Evolutionary conservation across 2,329 filamentous ascomycete species (phyloP).

Genomic region (Oidium heveae): DNA sequence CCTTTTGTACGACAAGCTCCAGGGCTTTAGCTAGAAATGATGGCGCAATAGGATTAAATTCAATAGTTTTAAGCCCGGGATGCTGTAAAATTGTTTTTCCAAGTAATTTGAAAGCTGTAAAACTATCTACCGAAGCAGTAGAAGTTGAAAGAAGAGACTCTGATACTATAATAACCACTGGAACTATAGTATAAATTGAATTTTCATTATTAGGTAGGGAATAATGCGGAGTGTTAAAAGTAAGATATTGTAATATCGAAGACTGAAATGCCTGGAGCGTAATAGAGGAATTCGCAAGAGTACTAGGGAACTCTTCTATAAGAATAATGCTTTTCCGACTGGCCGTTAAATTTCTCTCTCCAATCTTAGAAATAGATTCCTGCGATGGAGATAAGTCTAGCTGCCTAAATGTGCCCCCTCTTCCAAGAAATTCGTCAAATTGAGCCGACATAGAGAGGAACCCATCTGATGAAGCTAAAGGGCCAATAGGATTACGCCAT

Average conservation of each 20-base stretch:
- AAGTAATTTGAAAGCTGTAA: slow-evolving; percentile 73
- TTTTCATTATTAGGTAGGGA: slow-evolving; percentile 18
- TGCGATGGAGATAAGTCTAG: slow-evolving; percentile 23
- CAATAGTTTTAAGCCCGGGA: slow-evolving; percentile 52
- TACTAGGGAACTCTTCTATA: slow-evolving; percentile 63
- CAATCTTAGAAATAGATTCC: slow-evolving; percentile 10
- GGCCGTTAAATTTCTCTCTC: slow-evolving; percentile 11
- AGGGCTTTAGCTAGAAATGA: slow-evolving; percentile 69
- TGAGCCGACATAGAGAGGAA: slow-evolving; percentile 49
- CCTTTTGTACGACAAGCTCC: slow-evolving; percentile 59
- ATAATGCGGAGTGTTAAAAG: slow-evolving; percentile 34
- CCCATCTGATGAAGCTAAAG: slow-evolving; percentile 29
- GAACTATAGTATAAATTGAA: slow-evolving; percentile 26
- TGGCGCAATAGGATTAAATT: slow-evolving; percentile 80
- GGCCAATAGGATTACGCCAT: slow-evolving; percentile 63
- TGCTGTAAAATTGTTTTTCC: slow-evolving; percentile 70
- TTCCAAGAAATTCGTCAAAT: slow-evolving; percentile 77
- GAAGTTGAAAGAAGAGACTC: slow-evolving; percentile 73
- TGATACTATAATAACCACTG: slow-evolving; percentile 73
- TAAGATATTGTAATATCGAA: slow-evolving; percentile 50
- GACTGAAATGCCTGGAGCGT: slow-evolving; percentile 46
- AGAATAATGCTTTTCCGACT: slow-evolving; percentile 33
- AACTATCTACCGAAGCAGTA: slow-evolving; percentile 65
- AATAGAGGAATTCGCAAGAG: slow-evolving; percentile 38
- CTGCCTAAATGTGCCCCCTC: slow-evolving; percentile 56